phyloP scores from a whole-genome alignment of 1,284 basidiomycete species.

The Flammula alnicola region DNA sequence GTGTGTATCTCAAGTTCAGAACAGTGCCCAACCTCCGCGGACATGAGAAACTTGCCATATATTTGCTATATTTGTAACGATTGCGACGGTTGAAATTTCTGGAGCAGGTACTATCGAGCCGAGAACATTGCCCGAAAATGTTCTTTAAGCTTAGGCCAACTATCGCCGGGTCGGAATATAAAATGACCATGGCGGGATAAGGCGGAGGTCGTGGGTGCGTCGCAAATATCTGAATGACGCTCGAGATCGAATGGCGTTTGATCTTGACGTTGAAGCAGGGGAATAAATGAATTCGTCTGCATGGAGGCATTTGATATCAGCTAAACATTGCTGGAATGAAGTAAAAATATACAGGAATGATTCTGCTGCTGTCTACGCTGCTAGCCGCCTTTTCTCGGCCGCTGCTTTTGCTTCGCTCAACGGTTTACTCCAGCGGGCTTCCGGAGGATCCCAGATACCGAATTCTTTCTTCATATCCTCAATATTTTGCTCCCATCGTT shows the following conservation, averaged over 20 bases:
- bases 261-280: not conserved
- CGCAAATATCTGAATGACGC: not conserved
- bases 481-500: constrained; percentile 87
- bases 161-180: too few species aligned
- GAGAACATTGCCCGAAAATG: too few species aligned
- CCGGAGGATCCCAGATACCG: constrained; percentile 82
- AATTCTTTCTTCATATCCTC: constrained; percentile 82
- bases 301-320: constrained; percentile 3
- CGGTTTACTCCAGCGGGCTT: constrained; percentile 65
- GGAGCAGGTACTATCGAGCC: too few species aligned
- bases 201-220: not conserved
- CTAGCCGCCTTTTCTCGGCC: constrained; percentile 33
- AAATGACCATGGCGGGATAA: too few species aligned
- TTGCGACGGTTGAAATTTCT: too few species aligned
- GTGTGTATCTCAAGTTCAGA: too few species aligned
- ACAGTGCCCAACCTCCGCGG: too few species aligned
- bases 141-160: too few species aligned
- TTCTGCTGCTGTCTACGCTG: constrained; percentile 34
- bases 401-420: constrained; percentile 58
- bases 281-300: not conserved
- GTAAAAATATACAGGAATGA: constrained; percentile 48
- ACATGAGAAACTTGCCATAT: too few species aligned
- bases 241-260: not conserved
- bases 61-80: too few species aligned
- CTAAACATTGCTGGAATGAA: not conserved